Base-by-base conservation (phyloP, 192 early-diverging fungal species). In the Chytriomyces hyalinus region DNA sequence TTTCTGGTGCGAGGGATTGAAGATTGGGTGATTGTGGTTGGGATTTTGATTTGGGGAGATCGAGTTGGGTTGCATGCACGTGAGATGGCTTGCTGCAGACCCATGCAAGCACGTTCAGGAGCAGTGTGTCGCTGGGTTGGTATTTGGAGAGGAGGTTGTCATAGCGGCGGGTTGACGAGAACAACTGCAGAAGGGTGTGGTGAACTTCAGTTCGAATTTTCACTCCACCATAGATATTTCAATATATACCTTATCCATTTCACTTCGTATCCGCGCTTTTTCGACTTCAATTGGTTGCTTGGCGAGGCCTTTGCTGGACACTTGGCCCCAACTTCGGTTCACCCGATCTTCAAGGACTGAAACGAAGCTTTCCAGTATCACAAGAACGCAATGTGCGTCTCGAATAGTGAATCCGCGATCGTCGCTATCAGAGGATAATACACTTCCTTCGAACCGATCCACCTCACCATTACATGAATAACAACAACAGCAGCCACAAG, bases 281-380 rank as follows among this genome's bases (percentile, higher is more conserved):
- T 57, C 53, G 20, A n/a, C 13, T 57, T 57, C 53, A 13, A 57
- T 20, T 36, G 36, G 36, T 36, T 36, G 36, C 36, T 36, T 36
- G 36, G 4, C 36, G 4, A 57, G 13, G 3, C 20, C 53, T 57
- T n/a, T 57, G 53, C 53, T n/a, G 15, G 20, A n/a, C 1, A 57
- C 53, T 57, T 57, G 53, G 20, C 13, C 20, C 20, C 20, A 20
- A 13, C 13, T 57, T 57, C 20, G 53, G 53, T 57, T n/a, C 53
- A 57, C 15, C 20, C 53, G 53, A 57, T 57, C 53, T 28, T 70
- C 68, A n/a, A 70, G 20, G 8, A 70, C 68, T 11, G 49, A n/a
- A 8, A 70, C 68, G 9, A 70, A 13, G 26, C 68, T 70, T 57
- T 70, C 68, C n/a, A 70, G 7, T 28, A 70, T 70, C 50, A 70